Conservation (phyloP, 495 filamentous ascomycete genomes). For the Penicillium psychrofluorescens region DNA sequence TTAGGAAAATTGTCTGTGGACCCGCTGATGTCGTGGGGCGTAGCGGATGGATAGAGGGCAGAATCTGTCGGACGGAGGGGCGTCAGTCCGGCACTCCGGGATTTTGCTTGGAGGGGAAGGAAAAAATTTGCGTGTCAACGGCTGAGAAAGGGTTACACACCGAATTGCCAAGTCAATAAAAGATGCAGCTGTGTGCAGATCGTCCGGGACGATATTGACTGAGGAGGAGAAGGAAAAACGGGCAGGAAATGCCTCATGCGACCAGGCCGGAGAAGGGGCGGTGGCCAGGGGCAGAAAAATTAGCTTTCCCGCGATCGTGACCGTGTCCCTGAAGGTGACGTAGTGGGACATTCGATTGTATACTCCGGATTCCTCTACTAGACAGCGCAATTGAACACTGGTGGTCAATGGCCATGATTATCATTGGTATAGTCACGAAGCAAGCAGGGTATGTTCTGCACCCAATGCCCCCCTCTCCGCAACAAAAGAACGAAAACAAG, state of each 20-base stretch:
- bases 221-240: background rate
- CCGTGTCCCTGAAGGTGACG: too few species aligned
- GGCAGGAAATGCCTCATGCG: conserved; percentile 3
- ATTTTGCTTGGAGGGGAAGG: too few species aligned
- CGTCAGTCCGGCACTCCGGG: background rate
- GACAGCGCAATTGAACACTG: too few species aligned
- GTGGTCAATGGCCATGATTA: too few species aligned
- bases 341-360: too few species aligned
- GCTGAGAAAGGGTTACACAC: conserved; percentile 4
- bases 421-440: too few species aligned
- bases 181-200: conserved; percentile 1
- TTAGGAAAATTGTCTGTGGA: conserved; percentile 27
- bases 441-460: too few species aligned
- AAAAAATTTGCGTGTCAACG: background rate
- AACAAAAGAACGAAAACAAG: too few species aligned
- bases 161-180: background rate
- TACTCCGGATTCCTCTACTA: too few species aligned
- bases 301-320: too few species aligned
- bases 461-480: too few species aligned
- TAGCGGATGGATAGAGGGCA: conserved; percentile 5
- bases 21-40: conserved; percentile 17
- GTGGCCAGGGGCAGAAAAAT: too few species aligned
- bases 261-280: conserved; percentile 4
- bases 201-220: conserved; percentile 7
- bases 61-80: conserved; percentile 24